A percentile compares a stretch with the other conserved stretches of the same genome.
Evolutionary conservation across 129 eudicot genomes (phyloP).

Genomic region (carrot (Daucus carota)): DNA sequence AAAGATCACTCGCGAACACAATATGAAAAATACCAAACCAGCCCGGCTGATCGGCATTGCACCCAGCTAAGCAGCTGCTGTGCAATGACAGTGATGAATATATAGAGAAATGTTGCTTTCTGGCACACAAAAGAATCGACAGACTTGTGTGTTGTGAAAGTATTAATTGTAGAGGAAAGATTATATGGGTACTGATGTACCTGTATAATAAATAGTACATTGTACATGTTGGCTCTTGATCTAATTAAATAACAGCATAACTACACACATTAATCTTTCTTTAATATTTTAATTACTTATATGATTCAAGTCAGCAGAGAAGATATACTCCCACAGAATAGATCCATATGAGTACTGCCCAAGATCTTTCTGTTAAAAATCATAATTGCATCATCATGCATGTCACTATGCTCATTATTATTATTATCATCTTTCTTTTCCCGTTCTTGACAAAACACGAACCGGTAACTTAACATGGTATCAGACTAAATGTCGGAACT

Average conservation of each 20-base stretch:
- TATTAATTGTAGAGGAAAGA: not conserved
- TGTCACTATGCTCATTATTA: not conserved
- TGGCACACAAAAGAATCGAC: not conserved
- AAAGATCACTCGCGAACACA: not conserved
- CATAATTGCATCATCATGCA: not conserved
- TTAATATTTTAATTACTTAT: not conserved
- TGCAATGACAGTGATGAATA: not conserved
- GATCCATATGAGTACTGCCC: not conserved
- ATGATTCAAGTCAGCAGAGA: not conserved
- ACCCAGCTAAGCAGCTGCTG: not conserved
- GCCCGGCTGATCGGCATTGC: not conserved
- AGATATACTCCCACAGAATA: not conserved
- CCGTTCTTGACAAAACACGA: not conserved
- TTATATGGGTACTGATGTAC: not conserved
- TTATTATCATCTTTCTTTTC: not conserved
- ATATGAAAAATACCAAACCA: not conserved
- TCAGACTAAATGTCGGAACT: too few species aligned
- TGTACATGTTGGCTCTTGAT: not conserved
- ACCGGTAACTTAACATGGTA: too few species aligned
- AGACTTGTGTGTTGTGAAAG: slow-evolving; percentile 1
- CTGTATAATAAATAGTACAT: slow-evolving; percentile 1
- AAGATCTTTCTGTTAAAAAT: not conserved
- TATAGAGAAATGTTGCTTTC: not conserved
- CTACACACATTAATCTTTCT: not conserved
- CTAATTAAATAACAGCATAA: not conserved